phyloP scores from a whole-genome alignment of 306 rosid genomes.

The Citrullus amarus region DNA sequence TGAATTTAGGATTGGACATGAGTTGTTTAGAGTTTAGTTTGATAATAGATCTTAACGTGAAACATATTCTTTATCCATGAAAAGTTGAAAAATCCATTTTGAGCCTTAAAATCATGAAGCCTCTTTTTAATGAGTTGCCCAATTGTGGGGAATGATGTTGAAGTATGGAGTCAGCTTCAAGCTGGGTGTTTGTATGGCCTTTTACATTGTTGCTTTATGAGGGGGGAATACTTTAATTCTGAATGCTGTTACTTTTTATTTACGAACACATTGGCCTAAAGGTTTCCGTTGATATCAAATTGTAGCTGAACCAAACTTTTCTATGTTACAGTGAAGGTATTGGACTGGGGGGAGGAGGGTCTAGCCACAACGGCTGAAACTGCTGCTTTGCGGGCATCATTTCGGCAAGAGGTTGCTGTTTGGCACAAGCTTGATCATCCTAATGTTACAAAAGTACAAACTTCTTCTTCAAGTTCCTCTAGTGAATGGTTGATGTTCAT shows the following conservation, averaged over 20 bases:
- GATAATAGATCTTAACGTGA: not conserved
- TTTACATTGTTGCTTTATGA: not conserved
- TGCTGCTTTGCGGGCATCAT: conserved; percentile 73
- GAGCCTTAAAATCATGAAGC: not conserved
- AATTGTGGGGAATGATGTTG: not conserved
- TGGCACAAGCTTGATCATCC: conserved; percentile 98
- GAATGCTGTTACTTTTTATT: not conserved
- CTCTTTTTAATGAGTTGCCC: not conserved
- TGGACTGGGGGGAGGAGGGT: conserved; percentile 99
- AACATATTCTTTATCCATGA: not conserved
- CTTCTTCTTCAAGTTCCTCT: conserved; percentile 11
- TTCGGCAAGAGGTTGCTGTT: conserved; percentile 92
- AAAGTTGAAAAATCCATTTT: not conserved
- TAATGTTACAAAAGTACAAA: conserved; percentile 71
- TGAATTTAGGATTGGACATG: not conserved
- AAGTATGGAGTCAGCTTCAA: not conserved
- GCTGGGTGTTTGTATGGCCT: not conserved
- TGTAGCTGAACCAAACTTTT: conserved; percentile 20
- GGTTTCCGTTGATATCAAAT: conserved; percentile 8
- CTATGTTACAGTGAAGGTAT: conserved; percentile 63
- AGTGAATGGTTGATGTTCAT: not conserved
- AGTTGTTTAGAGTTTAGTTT: not conserved
- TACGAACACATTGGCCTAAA: not conserved
- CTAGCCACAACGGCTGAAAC: conserved; percentile 58
- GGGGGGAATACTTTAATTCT: not conserved